Conservation (phyloP, 305 asterid genomes). For the Petunia hybrid region DNA sequence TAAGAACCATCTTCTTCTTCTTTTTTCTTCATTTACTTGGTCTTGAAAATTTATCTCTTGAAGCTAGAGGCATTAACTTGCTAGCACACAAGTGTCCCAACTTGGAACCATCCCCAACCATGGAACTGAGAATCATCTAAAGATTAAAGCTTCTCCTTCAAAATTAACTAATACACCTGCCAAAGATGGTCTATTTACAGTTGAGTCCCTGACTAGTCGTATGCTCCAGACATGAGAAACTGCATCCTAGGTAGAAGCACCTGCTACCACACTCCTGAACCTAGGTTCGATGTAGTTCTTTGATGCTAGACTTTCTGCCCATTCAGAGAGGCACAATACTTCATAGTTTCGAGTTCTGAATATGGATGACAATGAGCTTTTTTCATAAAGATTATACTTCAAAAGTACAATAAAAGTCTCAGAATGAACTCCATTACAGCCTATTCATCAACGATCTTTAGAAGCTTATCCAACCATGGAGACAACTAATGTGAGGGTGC, state of each 20-base stretch:
- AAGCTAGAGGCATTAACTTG: constrained; percentile 4
- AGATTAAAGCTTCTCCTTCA: background rate
- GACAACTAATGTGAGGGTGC: constrained; percentile 10
- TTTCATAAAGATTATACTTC: no score
- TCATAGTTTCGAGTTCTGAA: constrained; percentile 3
- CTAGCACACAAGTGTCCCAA: background rate
- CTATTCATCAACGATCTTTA: background rate
- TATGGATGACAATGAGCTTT: background rate
- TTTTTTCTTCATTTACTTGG: background rate
- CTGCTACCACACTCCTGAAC: background rate
- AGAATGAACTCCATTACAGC: no score
- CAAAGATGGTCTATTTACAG: background rate
- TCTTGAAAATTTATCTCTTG: background rate
- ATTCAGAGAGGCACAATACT: background rate
- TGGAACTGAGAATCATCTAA: constrained; percentile 9
- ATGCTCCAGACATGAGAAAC: background rate
- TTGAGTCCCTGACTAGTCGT: background rate
- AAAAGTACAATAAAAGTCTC: no score
- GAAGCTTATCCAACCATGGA: background rate
- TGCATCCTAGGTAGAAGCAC: background rate
- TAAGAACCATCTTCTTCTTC: background rate
- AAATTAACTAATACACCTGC: constrained; percentile 3
- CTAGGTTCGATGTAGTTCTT: constrained; percentile 10
- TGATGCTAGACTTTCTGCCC: constrained; percentile 1
- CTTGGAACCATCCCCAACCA: background rate